A percentile compares a stretch with the other conserved stretches of the same genome.
phyloP scores from a whole-genome alignment of 805 yeast genomes.

The Hagleromyces aurorensis region DNA sequence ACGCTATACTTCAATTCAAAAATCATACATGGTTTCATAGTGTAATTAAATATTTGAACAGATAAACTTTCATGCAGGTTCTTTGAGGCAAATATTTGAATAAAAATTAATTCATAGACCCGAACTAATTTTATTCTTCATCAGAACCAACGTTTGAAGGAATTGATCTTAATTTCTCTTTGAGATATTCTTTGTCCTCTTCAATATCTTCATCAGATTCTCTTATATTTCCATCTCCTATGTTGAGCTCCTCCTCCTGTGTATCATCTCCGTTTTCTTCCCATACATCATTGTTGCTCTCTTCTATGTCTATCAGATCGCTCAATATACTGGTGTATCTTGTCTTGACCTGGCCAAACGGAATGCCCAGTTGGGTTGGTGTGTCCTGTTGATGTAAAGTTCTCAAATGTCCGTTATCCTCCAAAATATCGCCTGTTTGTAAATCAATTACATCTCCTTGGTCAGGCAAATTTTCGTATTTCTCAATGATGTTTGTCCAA shows the following conservation, averaged over 20 bases:
- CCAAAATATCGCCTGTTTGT: constrained; percentile 51
- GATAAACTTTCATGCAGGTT: too few species aligned
- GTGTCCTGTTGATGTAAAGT: constrained; percentile 30
- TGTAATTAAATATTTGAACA: too few species aligned
- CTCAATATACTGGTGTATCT: constrained; percentile 20
- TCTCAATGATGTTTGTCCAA: constrained; percentile 48
- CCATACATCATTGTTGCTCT: constrained; percentile 10
- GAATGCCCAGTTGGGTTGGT: constrained; percentile 16
- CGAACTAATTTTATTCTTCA: too few species aligned
- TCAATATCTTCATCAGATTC: constrained; percentile 3
- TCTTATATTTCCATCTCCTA: constrained; percentile 7
- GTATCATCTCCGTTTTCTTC: constrained; percentile 10
- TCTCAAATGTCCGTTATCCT: constrained; percentile 62
- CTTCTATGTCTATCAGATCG: constrained; percentile 15
- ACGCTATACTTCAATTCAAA: too few species aligned
- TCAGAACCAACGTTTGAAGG: too few species aligned
- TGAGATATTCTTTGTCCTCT: constrained; percentile 1
- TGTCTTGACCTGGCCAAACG: constrained; percentile 4
- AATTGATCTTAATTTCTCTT: too few species aligned
- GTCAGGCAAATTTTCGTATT: constrained; percentile 42
- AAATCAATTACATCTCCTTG: constrained; percentile 64
- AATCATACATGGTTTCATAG: too few species aligned
- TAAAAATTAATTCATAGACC: too few species aligned
- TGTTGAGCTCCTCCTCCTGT: constrained; percentile 6
- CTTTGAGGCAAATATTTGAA: too few species aligned